Conservation (phyloP, 1,284 basidiomycete species). For the Melampsora occidentalis region DNA sequence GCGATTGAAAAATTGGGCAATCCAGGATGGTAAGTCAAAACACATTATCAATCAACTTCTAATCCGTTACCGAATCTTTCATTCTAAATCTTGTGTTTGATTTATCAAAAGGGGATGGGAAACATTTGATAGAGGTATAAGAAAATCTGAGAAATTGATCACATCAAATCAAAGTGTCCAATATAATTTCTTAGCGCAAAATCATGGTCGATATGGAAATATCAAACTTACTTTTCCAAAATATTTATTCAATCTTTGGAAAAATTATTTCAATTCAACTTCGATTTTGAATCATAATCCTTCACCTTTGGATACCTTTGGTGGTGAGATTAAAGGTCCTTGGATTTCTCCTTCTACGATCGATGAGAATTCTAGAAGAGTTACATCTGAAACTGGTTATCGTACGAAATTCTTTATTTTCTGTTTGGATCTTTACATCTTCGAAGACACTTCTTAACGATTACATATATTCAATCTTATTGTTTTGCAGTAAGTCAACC, state of each 20-base stretch:
- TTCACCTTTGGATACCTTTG: constrained; percentile 7
- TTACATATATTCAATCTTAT: neutral
- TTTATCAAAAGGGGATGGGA: no score
- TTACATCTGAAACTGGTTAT: constrained; percentile 40
- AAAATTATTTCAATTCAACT: constrained; percentile 18
- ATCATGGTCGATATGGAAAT: neutral
- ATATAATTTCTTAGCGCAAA: neutral
- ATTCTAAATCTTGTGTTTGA: no score
- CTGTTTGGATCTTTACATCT: neutral
- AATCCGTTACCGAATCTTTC: neutral
- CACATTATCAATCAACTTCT: no score
- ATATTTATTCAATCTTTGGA: constrained; percentile 18
- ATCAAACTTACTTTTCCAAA: constrained; percentile 25
- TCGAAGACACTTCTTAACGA: neutral
- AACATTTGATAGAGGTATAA: constrained; percentile 23
- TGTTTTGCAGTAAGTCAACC: constrained; percentile 14
- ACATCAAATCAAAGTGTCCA: neutral
- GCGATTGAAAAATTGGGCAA: constrained; percentile 36
- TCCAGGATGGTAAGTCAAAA: constrained; percentile 30
- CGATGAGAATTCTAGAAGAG: constrained; percentile 17
- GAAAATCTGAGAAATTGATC: constrained; percentile 23
- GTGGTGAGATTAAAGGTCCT: constrained; percentile 26
- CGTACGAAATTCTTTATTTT: constrained; percentile 15
- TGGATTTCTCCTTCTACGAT: constrained; percentile 38
- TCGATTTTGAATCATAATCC: neutral